Conservation (phyloP, 768 basidiomycete species). For the Panellus pusillus region DNA sequence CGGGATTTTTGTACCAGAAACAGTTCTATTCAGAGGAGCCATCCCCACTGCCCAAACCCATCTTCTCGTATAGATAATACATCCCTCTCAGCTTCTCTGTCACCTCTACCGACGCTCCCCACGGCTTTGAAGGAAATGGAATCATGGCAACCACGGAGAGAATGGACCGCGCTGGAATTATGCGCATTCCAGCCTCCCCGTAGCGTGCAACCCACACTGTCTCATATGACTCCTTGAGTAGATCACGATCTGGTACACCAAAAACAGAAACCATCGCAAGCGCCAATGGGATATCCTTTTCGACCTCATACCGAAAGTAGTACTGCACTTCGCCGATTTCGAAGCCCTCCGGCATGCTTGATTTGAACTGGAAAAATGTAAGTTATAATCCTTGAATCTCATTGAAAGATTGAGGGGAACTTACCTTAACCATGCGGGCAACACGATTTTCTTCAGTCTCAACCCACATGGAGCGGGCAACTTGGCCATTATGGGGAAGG, state of each 20-base stretch:
- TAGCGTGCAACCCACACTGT: background rate
- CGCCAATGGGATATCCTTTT: background rate
- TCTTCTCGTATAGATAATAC: background rate
- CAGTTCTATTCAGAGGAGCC: too few relatives aligned
- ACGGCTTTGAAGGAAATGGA: background rate
- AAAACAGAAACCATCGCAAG: conserved; percentile 9
- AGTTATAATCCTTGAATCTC: too few relatives aligned
- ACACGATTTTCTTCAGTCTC: too few relatives aligned
- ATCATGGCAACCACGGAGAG: conserved; percentile 10
- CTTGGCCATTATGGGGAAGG: too few relatives aligned
- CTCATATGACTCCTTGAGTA: background rate
- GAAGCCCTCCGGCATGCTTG: too few relatives aligned
- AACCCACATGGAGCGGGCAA: too few relatives aligned
- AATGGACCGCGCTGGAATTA: conserved; percentile 3
- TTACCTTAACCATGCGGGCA: too few relatives aligned
- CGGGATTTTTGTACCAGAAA: too few relatives aligned
- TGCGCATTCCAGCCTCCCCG: conserved; percentile 3
- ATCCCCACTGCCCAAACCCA: background rate
- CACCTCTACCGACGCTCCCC: background rate
- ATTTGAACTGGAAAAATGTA: too few relatives aligned
- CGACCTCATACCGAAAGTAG: too few relatives aligned
- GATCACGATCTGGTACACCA: background rate
- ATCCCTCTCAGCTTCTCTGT: background rate
- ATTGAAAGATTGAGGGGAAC: too few relatives aligned
- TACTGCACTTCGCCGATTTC: too few relatives aligned